Base-by-base conservation (phyloP, 805 yeast species). In the Suhomyces kilbournensis region DNA sequence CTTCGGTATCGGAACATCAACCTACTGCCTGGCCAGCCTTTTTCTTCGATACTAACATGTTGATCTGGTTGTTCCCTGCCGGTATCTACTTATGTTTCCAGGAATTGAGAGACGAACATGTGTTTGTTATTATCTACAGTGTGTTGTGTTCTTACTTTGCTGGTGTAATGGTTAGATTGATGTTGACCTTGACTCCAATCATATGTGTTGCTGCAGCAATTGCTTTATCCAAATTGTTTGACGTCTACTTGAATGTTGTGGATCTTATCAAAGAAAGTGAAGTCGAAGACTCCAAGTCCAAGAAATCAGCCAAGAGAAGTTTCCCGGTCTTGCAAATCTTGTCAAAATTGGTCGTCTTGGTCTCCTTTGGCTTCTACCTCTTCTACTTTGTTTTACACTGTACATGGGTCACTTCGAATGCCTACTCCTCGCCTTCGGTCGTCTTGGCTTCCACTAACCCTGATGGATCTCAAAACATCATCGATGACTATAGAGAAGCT, bases 21-120 rank as follows among this genome's bases (percentile, higher is more conserved):
- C 99, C 99, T 54, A 93, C 98, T n/a, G 97, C 99, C 3, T 94
- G 99, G 99, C 96, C 98, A 9, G 84, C 97, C 10, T 96, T 94
- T 70, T 94, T 90, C 81, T 90, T 93, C 68, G 99, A 94, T 70
- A 86, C 94, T 48, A 89, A 85, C 63, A 82, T 93, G 78, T 78
- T 94, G 72, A 89, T 93, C 63, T 96, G 99, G 99, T 78, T 94
- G 60, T 94, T 94, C 89, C 99, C 99, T 49, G 97, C 92, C 5
- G 99, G 99, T 57, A 87, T 96, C 47, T 94, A 88, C 74, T 72
- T 94, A 59, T 80, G 93, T 60, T 88, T 94, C 81, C 88, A 88
- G 70, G 97, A 94, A 54, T 78, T 94, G 65, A 81, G 84, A 51
- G 89, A 94, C 67, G 97, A 92, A 74, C 97, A 93, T 60, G 88